Evolutionary conservation across 805 yeast species (phyloP).

Genomic region (Diddensiella caesifluorescens): DNA sequence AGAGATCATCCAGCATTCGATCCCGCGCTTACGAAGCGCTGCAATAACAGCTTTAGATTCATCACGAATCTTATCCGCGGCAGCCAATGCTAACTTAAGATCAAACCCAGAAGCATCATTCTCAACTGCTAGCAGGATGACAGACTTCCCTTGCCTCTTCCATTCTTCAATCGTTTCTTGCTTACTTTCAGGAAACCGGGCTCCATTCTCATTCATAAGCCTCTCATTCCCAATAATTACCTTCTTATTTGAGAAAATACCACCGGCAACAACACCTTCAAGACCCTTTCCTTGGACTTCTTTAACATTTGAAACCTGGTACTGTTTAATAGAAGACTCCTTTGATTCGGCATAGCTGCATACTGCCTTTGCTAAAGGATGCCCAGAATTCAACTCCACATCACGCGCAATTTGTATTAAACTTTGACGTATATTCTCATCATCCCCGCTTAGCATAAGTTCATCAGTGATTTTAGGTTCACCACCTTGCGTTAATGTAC

Average conservation of each 20-base stretch:
- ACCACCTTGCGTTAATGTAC: constrained; percentile 65
- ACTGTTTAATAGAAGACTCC: constrained; percentile 7
- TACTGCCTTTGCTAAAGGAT: constrained; percentile 62
- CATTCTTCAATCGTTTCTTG: constrained; percentile 40
- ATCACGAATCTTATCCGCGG: constrained; percentile 48
- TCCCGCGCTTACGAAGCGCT: constrained; percentile 37
- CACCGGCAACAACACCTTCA: constrained; percentile 18
- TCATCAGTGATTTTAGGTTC: constrained; percentile 50
- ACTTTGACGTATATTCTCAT: constrained; percentile 11
- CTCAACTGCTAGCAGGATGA: constrained; percentile 48
- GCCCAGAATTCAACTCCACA: constrained; percentile 59
- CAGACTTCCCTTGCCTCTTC: constrained; percentile 62
- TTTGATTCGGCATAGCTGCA: constrained; percentile 36
- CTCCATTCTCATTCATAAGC: constrained; percentile 45
- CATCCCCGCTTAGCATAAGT: constrained; percentile 10
- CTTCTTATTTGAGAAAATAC: constrained; percentile 27
- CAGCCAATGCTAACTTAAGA: constrained; percentile 46
- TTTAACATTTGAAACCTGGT: constrained; percentile 42
- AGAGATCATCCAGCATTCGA: constrained; percentile 69
- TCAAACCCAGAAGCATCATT: constrained; percentile 23
- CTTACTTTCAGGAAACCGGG: constrained; percentile 36
- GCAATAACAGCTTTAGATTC: constrained; percentile 53
- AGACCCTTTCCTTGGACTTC: constrained; percentile 60
- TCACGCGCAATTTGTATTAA: constrained; percentile 49
- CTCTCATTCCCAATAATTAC: constrained; percentile 53